phyloP scores from a whole-genome alignment of 169 alveolate genomes.

The Cryptosporidium muris region DNA sequence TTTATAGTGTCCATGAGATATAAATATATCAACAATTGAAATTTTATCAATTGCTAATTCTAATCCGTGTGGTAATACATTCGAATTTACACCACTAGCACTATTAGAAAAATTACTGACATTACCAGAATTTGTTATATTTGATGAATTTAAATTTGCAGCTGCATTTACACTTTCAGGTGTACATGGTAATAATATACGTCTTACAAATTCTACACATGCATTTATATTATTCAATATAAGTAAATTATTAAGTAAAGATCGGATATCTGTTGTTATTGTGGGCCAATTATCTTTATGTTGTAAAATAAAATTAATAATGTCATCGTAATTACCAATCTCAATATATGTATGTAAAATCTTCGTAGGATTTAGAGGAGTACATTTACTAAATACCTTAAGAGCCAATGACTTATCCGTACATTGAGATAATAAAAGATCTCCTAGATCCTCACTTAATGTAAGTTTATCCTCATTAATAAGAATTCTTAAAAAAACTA shows the following conservation, averaged over 20 bases:
- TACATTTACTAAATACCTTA: slow-evolving; percentile 82
- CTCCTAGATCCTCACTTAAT: slow-evolving; percentile 97
- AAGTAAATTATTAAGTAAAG: slow-evolving; percentile 71
- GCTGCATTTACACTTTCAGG: neutral
- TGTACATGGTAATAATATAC: slow-evolving; percentile 69
- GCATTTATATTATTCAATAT: slow-evolving; percentile 74
- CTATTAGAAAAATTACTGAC: neutral
- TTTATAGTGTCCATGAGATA: slow-evolving; percentile 90
- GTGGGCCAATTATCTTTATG: slow-evolving; percentile 67
- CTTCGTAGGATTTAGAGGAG: slow-evolving; percentile 88
- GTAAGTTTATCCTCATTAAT: slow-evolving; percentile 95
- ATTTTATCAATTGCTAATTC: slow-evolving; percentile 78
- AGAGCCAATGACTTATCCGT: slow-evolving; percentile 92
- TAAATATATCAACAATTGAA: slow-evolving; percentile 88
- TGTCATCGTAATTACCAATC: slow-evolving; percentile 92
- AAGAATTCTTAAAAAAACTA: slow-evolving; percentile 91
- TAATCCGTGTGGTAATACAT: neutral
- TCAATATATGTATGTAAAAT: slow-evolving; percentile 92
- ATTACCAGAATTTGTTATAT: slow-evolving; percentile 15
- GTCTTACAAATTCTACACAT: slow-evolving; percentile 75
- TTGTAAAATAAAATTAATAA: slow-evolving; percentile 74
- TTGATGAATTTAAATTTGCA: slow-evolving; percentile 25
- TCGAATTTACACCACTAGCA: slow-evolving; percentile 17
- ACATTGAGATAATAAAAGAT: slow-evolving; percentile 83
- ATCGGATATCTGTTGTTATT: slow-evolving; percentile 60